Conservation (phyloP, 2,329 filamentous ascomycete species). For the Ascochyta pisi region DNA sequence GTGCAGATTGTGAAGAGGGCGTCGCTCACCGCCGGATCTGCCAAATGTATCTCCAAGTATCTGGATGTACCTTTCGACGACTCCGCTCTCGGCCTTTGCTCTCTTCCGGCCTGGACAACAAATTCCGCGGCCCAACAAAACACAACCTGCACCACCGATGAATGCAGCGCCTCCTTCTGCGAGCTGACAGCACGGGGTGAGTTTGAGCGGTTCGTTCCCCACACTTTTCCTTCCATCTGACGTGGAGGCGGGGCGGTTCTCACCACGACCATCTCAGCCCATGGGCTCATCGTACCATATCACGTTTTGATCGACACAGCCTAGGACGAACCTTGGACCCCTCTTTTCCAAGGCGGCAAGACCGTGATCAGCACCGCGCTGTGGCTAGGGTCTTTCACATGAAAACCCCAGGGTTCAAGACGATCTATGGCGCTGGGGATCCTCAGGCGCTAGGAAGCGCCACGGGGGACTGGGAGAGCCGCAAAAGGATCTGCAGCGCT, state of each 20-base stretch:
- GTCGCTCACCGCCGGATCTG: slow-evolving; percentile 6
- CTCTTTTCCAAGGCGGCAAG: slow-evolving; percentile 14
- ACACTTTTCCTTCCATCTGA: neutral
- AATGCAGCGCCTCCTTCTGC: slow-evolving; percentile 4
- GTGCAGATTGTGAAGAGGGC: slow-evolving; percentile 3
- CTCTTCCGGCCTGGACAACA: slow-evolving; percentile 1
- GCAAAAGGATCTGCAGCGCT: slow-evolving; percentile 14
- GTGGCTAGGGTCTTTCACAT: slow-evolving; percentile 17
- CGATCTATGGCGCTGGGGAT: neutral
- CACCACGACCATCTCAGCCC: slow-evolving; percentile 7
- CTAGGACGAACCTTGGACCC: slow-evolving; percentile 8
- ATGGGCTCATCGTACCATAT: slow-evolving; percentile 12
- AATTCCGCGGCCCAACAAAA: slow-evolving; percentile 1
- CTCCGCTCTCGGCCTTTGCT: slow-evolving; percentile 4
- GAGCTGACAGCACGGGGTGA: neutral
- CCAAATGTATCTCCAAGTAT: slow-evolving; percentile 5
- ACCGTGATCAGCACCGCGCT: slow-evolving; percentile 13
- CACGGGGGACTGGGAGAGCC: slow-evolving; percentile 17
- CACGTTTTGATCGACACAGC: slow-evolving; percentile 12
- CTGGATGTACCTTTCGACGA: slow-evolving; percentile 4
- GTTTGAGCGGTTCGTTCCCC: neutral
- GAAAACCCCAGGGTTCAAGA: slow-evolving; percentile 6
- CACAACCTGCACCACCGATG: neutral
- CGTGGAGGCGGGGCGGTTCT: slow-evolving; percentile 8
- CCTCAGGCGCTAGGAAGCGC: neutral